Percentiles rank a stretch among this genome's conserved stretches.
Evolutionary conservation across 2,329 filamentous ascomycete species (phyloP).

Genomic region (Huntiella moniliformis): DNA sequence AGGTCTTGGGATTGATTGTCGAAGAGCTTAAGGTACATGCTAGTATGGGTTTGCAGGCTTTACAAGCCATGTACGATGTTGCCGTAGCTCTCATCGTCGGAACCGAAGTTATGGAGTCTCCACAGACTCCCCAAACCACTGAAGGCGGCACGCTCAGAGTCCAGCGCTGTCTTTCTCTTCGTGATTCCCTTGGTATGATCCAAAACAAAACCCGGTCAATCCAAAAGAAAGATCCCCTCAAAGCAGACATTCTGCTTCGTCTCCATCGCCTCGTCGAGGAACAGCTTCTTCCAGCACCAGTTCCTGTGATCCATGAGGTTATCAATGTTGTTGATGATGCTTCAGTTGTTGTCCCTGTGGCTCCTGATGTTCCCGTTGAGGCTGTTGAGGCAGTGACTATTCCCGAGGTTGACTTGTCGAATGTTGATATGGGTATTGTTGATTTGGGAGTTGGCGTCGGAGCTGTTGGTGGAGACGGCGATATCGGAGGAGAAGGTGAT

Average conservation of each 20-base stretch:
- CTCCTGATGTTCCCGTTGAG: constrained; percentile 18
- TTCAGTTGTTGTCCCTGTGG: background rate
- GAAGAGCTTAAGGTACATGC: constrained; percentile 35
- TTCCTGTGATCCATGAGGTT: constrained; percentile 23
- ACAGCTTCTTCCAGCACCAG: constrained; percentile 32
- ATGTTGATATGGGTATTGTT: constrained; percentile 6
- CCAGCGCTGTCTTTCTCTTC: constrained; percentile 36
- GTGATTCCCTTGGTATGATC: constrained; percentile 38
- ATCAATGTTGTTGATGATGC: constrained; percentile 14
- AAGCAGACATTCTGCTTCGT: constrained; percentile 43
- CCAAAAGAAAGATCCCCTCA: constrained; percentile 34
- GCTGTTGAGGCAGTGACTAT: constrained; percentile 21
- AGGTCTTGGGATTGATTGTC: constrained; percentile 41
- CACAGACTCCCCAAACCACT: constrained; percentile 19
- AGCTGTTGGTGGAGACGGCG: background rate
- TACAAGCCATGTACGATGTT: constrained; percentile 47
- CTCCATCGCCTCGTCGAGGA: constrained; percentile 45
- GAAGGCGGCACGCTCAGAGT: constrained; percentile 16
- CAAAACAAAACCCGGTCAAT: constrained; percentile 38
- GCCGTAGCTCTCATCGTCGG: constrained; percentile 51
- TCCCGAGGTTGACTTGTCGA: background rate
- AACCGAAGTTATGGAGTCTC: constrained; percentile 34
- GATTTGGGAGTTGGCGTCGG: constrained; percentile 4
- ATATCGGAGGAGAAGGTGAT: constrained; percentile 7
- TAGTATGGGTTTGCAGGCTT: constrained; percentile 34